Base-by-base conservation (phyloP, 768 basidiomycete species). In the Rickenella mellea region DNA sequence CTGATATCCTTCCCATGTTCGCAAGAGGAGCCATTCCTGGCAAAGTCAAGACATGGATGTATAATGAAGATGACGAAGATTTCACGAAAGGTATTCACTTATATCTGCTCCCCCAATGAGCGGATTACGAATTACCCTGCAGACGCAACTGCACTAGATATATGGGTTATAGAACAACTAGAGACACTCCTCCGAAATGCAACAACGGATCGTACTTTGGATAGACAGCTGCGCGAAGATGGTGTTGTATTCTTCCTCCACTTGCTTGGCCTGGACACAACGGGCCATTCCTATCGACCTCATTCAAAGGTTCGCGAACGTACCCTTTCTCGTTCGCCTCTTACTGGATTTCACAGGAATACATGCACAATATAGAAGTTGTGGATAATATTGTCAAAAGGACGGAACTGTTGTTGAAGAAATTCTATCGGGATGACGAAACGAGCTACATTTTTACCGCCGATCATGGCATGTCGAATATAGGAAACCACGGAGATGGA, bases 1-100 rank as follows among this genome's bases (percentile, higher is more conserved):
- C 89, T 0, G 89, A 92, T 57, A 92, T 92, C 40, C 59, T 91
- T 4, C 87, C 86, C 2, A 91, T 92, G 82, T 92, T 92, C 51
- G 64, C 76, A 6, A 69, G 74, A n/a, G 84, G 85, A 14, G 83
- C 86, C 1, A 68, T 68, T 0, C 73, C 74, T 0, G 78, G 76
- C 0, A 83, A 72, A 51, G 84, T 92, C 2, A 68, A 72, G 33
- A 76, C 77, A 27, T 90, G 83, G 83, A 73, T 69, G 41, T 91
- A 91, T 55, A 63, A 80, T 37, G 81, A 80, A 48, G 74, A 80
- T 19, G 80, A 74, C 25, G 88, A 91, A 52, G 88, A 92, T 57
- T 92, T 90, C 50, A 89, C 88, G 0, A 83, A 85, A 69, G 87
- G 87, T 76, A 21, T 8, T 39, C 20, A 24, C 10, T 5, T 8